These are phyloP conservation scores for Rhodotorula kratochvilovae DNA, from an alignment of 768 basidiomycete genomes.

Conservation along the genomic window DNA sequence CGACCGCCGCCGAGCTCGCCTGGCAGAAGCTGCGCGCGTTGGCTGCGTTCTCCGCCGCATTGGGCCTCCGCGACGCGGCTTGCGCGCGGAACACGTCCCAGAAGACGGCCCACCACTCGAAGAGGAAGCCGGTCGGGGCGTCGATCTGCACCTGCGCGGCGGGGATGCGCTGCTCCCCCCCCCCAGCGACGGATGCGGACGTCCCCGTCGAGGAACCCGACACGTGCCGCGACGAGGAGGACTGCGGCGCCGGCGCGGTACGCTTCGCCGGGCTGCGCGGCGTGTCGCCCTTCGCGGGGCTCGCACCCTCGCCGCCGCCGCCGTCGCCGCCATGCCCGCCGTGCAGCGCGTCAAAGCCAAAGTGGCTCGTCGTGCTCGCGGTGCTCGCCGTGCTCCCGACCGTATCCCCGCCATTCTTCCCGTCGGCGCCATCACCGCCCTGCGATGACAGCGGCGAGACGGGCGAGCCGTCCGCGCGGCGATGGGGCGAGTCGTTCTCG, in stretches of 20 bases:
- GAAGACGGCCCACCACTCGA: conserved; percentile 41
- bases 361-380: conserved; percentile 1
- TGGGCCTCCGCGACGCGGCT: neutral
- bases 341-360: conserved; percentile 10
- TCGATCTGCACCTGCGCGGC: conserved; percentile 31
- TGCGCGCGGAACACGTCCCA: conserved; percentile 32
- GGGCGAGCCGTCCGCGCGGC: neutral
- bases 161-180: conserved; percentile 5
- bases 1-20: neutral
- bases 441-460: neutral
- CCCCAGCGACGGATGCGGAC: neutral
- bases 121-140: conserved; percentile 33
- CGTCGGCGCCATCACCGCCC: neutral
- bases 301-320: neutral
- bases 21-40: conserved; percentile 10
- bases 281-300: neutral
- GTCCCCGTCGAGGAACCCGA: neutral
- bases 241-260: no score
- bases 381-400: conserved; percentile 13
- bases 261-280: no score
- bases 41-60: neutral
- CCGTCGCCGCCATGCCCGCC: neutral
- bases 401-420: conserved; percentile 6
- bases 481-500: neutral
- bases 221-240: no score